A percentile compares a stretch with the other conserved stretches of the same genome.
Evolutionary conservation across 345 rosid genomes (phyloP).

Genomic region (Streptanthus diversifolius): DNA sequence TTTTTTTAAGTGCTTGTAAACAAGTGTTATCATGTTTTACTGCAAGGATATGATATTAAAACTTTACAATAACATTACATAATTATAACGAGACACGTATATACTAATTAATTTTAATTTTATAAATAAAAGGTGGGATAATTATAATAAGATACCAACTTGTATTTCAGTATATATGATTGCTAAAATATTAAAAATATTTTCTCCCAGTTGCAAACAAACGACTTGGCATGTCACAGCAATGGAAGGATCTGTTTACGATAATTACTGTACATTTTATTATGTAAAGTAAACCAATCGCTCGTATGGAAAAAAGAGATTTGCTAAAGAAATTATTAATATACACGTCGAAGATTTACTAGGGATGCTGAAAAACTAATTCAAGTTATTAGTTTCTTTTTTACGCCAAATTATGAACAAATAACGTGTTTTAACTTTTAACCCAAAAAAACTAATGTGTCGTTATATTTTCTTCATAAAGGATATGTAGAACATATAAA

Average conservation of each 20-base stretch:
- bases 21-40: background rate
- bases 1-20: background rate
- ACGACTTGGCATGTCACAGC: constrained; percentile 13
- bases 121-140: background rate
- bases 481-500: background rate
- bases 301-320: background rate
- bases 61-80: no score
- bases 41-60: background rate
- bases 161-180: background rate
- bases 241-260: background rate
- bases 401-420: background rate
- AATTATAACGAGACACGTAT: background rate
- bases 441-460: background rate
- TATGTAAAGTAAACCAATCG: background rate
- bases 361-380: background rate
- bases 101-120: background rate
- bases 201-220: background rate
- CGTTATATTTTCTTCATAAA: background rate
- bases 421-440: no score
- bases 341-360: background rate
- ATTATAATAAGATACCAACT: background rate
- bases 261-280: background rate
- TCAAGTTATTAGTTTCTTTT: background rate
- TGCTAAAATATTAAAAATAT: background rate
- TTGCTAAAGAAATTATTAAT: no score